Base-by-base conservation (phyloP, 2,329 filamentous ascomycete species). In the Penicillium sp. region DNA sequence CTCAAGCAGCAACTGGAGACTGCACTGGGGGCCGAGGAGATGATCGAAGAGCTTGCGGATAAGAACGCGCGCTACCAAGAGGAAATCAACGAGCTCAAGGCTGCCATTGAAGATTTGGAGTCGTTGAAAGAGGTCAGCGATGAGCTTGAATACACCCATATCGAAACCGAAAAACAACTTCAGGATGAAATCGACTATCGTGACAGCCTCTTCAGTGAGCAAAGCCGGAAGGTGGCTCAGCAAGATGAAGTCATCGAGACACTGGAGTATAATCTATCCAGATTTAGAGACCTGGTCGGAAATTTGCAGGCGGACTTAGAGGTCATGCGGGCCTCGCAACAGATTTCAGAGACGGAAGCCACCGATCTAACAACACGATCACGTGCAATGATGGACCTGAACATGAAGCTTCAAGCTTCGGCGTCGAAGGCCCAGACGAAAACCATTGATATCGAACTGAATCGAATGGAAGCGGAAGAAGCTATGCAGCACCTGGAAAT, bases 381-480 rank as follows among this genome's bases (percentile, higher is more conserved):
- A 30, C 80, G 88, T 46, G 88, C 90, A 37, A 94, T 98, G 83
- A 85, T 95, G 78, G 90, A 98, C 56, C 75, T 98, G 30, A 96
- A 96, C 64, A 78, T 90, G 75, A 93, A 94, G 66, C 75, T 98
- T 29, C 90, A 95, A 57, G 77, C 85, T 39, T 93, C 88, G 9
- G 88, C 88, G 8, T 78, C 87, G 27, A 95, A 95, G 69, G 84
- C 90, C 2, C 90, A 95, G 61, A 82, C 86, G 56, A 96, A 95
- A 69, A 88, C 88, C 0, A 94, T 98, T 45, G 89, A 95, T 50
- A 73, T 95, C 18, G 89, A 96, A 61, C 71, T 96, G 40, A 79
- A 84, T 36, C 82, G 84, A 39, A 76, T 96, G 57, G 87, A 94
- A 53, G 88, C 89, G 0, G 83, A 93, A 53, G 87, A 96, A 67